Base-by-base conservation (phyloP, 106 monocot genomes). In the Dendrobium nobile region DNA sequence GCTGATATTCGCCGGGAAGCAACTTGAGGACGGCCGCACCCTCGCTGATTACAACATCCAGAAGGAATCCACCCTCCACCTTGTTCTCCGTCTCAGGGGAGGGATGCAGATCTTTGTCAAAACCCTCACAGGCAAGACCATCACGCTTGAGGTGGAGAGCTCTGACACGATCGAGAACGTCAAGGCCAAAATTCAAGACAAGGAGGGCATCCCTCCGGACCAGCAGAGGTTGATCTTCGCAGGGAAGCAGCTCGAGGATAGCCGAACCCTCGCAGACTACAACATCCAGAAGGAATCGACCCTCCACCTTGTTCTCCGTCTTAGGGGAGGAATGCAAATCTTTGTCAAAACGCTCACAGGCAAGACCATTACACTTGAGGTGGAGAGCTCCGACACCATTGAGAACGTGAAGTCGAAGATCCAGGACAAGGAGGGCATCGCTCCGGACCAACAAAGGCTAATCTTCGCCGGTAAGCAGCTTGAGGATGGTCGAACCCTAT, bases 131-230 rank as follows among this genome's bases (percentile, higher is more conserved):
- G 94, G 94, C 0, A 94, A 94, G 86, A 94, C 94, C 0, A 94
- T 94, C 54, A 94, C 94, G 4, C 83, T 94, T 0, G 94, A 94
- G 84, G 94, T 94, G 9, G 93, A 93, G 87, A 87, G 86, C 16
- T 91, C 91, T 0, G 93, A 93, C 83, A 93, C 93, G 1, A 93
- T 93, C 42, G 93, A 94, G 83, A 94, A 91, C 26, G 93, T 94
- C 0, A 94, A 94, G 77, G 91, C 93, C 4, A 94, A 94, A 77
- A 94, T 94, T 67, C 94, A 95, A 77, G 94, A 95, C 77, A 95
- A 95, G 86, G 95, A 95, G 82, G 95, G 95, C 8, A 95, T 95
- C 41, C 95, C 92, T 5, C 95, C 95, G 41, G 95, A 95, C 76
- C 95, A 95, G 92, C 95, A 95, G 82, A 77, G 95, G 28, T 70